phyloP scores from a whole-genome alignment of 257 asterid genomes.

The Lycium barbarum region DNA sequence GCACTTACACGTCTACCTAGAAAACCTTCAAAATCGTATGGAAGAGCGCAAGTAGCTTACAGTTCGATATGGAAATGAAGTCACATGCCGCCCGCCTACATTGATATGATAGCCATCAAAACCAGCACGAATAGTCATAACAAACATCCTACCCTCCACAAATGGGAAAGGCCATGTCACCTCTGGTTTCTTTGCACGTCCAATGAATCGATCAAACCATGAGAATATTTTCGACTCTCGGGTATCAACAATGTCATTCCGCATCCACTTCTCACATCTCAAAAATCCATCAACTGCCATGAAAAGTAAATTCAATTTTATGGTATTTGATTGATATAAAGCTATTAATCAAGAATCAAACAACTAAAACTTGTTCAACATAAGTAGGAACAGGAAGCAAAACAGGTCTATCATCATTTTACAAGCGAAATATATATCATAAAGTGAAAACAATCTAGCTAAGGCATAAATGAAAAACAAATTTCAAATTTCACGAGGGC shows the following conservation, averaged over 20 bases:
- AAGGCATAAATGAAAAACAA: neutral
- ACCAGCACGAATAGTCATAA: conserved; percentile 93
- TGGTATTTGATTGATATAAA: conserved; percentile 4
- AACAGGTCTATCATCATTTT: neutral
- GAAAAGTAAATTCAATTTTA: neutral
- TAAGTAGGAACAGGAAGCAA: neutral
- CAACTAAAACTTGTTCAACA: neutral
- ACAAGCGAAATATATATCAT: neutral
- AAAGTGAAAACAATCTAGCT: neutral
- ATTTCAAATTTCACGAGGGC: conserved; percentile 3
- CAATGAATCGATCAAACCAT: conserved; percentile 79
- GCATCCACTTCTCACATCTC: conserved; percentile 28
- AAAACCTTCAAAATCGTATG: conserved; percentile 4
- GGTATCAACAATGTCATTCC: conserved; percentile 29
- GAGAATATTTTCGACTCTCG: conserved; percentile 44
- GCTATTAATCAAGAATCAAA: neutral
- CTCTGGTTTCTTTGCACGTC: conserved; percentile 82
- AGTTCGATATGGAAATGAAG: conserved; percentile 94
- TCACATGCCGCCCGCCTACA: conserved; percentile 95
- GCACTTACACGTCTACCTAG: neutral
- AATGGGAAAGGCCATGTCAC: conserved; percentile 70
- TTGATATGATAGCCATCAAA: conserved; percentile 93
- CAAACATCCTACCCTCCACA: conserved; percentile 83
- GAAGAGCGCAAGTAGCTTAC: conserved; percentile 46
- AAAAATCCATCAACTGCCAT: conserved; percentile 36